Base-by-base conservation (phyloP, 1,284 basidiomycete species). In the Puccinia brachypodii region DNA sequence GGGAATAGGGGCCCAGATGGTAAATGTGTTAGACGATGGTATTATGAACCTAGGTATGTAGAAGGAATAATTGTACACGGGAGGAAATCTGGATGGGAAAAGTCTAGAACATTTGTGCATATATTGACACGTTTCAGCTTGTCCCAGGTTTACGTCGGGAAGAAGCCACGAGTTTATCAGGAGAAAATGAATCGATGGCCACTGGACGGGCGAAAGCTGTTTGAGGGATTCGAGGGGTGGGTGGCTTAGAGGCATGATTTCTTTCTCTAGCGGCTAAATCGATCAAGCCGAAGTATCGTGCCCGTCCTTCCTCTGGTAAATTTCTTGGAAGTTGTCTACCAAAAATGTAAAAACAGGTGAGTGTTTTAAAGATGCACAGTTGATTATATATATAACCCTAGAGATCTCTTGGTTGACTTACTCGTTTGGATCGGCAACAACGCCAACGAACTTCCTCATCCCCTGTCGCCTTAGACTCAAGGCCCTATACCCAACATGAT, bases 401-500 rank as follows among this genome's bases (percentile, higher is more conserved):
- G n/a, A n/a, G 7, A 19, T 60, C 19, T 25, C 2, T 11, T 16
- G 19, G 1, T 44, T 60, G 3, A 76, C 74, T 44, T 16, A 81
- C 79, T 81, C 69, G 50, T 81, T 36, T 0, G 38, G 56, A 66
- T 81, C 42, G 33, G 50, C 25, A 6, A 81, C 71, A 11, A 81
- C 79, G 2, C 79, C 79, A 13, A 81, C 79, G 75, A 81, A 81
- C 38, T 81, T 81, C 40, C 79, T 64, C 71, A 74, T 73, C 25
- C 69, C n/a, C 31, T 81, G 79, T 2, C 60, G 53, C 62, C 79
- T 62, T 22, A 81, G 58, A 75, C 79, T 81, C 47, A 81, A 50
- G 13, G 79, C 71, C 40, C 71, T 44, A 81, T 75, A 81, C 11
- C 79, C 79, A 6, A 81, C 69, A 33, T 58, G 42, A 33, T 81